Evolutionary conservation across 225 moss, liverwort and hornwort species (phyloP).

Genomic region (Pseudoscleropodium purum): DNA sequence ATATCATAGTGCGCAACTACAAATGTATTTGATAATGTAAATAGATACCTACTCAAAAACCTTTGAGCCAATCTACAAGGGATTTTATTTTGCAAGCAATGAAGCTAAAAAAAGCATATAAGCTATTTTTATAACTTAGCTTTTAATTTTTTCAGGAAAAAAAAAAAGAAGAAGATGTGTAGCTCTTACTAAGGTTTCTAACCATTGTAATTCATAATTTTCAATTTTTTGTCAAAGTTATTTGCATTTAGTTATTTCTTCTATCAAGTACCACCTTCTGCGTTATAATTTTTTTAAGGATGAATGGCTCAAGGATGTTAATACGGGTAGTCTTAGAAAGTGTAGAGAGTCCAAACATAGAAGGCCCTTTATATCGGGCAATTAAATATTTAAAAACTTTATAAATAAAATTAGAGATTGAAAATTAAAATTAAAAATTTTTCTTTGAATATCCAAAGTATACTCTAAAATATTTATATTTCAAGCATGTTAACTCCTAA

Average conservation of each 20-base stretch:
- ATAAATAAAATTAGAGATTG: neutral
- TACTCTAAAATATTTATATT: neutral
- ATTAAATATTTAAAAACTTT: neutral
- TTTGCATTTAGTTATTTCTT: neutral
- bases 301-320: fast-evolving
- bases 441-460: neutral
- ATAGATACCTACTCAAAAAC: fast-evolving
- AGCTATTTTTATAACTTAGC: fast-evolving
- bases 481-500: neutral
- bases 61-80: neutral
- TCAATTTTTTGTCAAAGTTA: neutral
- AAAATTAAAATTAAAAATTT: neutral
- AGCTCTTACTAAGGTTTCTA: neutral
- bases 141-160: no score
- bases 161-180: neutral
- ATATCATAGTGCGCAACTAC: no score
- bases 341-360: neutral
- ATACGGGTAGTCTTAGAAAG: fast-evolving
- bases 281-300: neutral
- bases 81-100: neutral
- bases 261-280: neutral
- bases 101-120: neutral
- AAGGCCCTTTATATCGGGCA: fast-evolving
- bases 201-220: neutral
- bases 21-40: neutral